Evolutionary conservation across 2,329 filamentous ascomycete genomes (phyloP).

Genomic region (Lachnellula occidentalis): DNA sequence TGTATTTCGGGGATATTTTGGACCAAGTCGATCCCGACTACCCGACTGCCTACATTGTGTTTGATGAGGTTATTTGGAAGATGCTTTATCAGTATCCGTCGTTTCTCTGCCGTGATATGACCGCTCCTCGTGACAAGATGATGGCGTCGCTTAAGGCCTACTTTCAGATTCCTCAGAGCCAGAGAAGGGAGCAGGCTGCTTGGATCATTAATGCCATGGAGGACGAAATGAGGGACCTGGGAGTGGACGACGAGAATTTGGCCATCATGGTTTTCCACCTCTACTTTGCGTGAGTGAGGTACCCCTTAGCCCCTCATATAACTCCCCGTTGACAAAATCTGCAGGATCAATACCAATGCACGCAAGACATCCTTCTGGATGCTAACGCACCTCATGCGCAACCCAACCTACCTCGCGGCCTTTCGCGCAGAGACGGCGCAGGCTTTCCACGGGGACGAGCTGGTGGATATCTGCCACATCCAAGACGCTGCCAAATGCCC

Average conservation of each 20-base stretch:
- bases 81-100: not conserved
- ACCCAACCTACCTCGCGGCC: not conserved
- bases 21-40: not conserved
- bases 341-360: conserved; percentile 4
- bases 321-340: too few relatives aligned
- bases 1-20: not conserved
- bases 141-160: not conserved
- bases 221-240: not conserved
- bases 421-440: not conserved
- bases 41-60: not conserved
- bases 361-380: conserved; percentile 4
- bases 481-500: not conserved
- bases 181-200: not conserved
- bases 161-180: not conserved
- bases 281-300: not conserved
- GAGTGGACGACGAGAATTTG: not conserved
- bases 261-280: not conserved
- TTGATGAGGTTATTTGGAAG: not conserved
- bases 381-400: not conserved
- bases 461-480: not conserved
- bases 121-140: not conserved
- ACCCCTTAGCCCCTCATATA: too few relatives aligned
- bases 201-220: not conserved
- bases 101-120: not conserved
- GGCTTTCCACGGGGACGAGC: not conserved